Evolutionary conservation across 495 filamentous ascomycete species (phyloP), one percentile per base, ranked within the genome.

Genomic region (Penicillium samsonianum): DNA sequence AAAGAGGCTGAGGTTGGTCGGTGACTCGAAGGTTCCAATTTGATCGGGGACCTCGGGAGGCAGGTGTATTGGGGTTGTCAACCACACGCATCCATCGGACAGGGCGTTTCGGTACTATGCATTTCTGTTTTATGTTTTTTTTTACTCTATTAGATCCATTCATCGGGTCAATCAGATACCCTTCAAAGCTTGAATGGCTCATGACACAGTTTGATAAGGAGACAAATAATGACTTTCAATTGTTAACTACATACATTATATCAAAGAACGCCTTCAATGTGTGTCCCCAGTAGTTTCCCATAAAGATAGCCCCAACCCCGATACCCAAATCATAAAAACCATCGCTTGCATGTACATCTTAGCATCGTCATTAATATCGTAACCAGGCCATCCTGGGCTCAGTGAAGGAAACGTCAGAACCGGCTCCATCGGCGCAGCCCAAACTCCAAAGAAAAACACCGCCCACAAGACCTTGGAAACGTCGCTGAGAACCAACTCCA

Each of bases 311-410:
- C 58, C 43, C 52, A 61, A 62, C 46, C 64, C 62, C 60, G 53
- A 63, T 50, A 61, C 62, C 65, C 67, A 48, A 65, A 65, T 71
- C 62, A 62, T 69, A 65, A 70, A 50, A 71, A 67, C 69, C 71
- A 69, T 73, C 53, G 65, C 68, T 74, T 73, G 68, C 75, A 73
- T 76, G 70, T 74, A 73, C 73, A 73, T 76, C 74, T 72, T 76
- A 67, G 61, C 70, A 69, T 77, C 70, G 64, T 78, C 68, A 70
- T 73, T 68, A 75, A 75, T 62, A 68, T 78, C 73, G 65, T 78
- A 65, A 70, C 59, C 67, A 69, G 65, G 64, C 74, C 72, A 67
- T 72, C 57, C 62, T 57, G 61, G 62, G 59, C 61, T 59, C 64
- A 61, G 60, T 60, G 58, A 61, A 71, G 65, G 62, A 62, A 53